phyloP scores from a whole-genome alignment of 202 grass and related monocot species.

The Cymbopogon flexuosus region DNA sequence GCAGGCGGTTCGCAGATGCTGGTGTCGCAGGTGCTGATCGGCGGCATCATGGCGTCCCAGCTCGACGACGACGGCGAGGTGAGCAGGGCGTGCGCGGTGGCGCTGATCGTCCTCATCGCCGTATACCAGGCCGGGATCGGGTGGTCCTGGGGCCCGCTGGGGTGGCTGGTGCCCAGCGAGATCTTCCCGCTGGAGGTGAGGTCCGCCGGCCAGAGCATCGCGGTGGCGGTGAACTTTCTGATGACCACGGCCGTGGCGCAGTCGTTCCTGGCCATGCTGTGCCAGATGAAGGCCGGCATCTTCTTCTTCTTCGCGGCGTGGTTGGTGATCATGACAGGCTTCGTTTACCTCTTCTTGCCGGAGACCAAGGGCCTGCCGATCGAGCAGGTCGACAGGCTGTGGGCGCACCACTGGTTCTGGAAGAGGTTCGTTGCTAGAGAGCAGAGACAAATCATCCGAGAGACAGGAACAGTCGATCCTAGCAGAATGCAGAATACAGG shows the following conservation, averaged over 20 bases:
- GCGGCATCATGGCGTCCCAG: too few relatives aligned
- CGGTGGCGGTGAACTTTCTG: constrained; percentile 33
- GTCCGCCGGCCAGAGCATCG: constrained; percentile 48
- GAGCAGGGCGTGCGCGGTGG: too few relatives aligned
- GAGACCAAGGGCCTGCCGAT: constrained; percentile 66
- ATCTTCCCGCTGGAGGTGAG: constrained; percentile 55
- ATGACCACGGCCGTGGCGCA: too few relatives aligned
- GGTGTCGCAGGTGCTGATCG: too few relatives aligned
- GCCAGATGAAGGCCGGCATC: constrained; percentile 44
- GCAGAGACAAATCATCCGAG: too few relatives aligned
- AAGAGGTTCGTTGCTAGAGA: constrained; percentile 28
- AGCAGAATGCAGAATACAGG: too few relatives aligned
- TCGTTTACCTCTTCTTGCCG: constrained; percentile 53
- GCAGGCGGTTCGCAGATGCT: too few relatives aligned
- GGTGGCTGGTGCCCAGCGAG: constrained; percentile 39
- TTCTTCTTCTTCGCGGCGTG: constrained; percentile 73
- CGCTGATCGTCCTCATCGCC: too few relatives aligned
- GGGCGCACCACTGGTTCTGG: constrained; percentile 64
- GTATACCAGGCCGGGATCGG: too few relatives aligned
- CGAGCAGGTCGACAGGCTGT: constrained; percentile 49
- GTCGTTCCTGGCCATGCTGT: constrained; percentile 24
- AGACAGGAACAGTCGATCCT: too few relatives aligned
- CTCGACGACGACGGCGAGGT: too few relatives aligned
- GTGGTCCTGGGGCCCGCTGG: too few relatives aligned
- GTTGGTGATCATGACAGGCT: constrained; percentile 46